phyloP scores from a whole-genome alignment of 495 filamentous ascomycete species.

The Durotheca rogersii region DNA sequence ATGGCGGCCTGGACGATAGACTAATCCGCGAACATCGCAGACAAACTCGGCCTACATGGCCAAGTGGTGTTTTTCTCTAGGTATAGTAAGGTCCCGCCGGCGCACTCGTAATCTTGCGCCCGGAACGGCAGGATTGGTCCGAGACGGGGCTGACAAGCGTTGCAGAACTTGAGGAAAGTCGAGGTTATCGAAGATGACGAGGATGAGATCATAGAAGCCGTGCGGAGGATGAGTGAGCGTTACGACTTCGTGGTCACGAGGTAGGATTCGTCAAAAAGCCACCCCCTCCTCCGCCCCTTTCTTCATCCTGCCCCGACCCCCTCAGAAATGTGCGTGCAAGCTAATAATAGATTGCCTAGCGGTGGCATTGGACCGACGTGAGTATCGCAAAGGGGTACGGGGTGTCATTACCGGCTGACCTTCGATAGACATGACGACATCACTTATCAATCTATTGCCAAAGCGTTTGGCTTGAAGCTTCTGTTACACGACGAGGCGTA shows the following conservation, averaged over 20 bases:
- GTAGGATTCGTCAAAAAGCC: slow-evolving; percentile 22
- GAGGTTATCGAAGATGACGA: slow-evolving; percentile 95
- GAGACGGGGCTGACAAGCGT: background rate
- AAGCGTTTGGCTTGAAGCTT: slow-evolving; percentile 77
- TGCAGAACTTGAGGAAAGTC: slow-evolving; percentile 72
- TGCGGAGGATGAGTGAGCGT: slow-evolving; percentile 75
- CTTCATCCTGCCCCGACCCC: too few species aligned
- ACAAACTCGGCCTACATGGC: slow-evolving; percentile 92
- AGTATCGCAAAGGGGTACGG: slow-evolving; percentile 13
- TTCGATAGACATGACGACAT: slow-evolving; percentile 87
- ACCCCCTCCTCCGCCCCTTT: background rate
- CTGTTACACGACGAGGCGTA: slow-evolving; percentile 73
- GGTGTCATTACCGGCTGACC: slow-evolving; percentile 19
- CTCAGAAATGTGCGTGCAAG: too few species aligned
- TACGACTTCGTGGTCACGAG: slow-evolving; percentile 94
- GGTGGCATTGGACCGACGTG: slow-evolving; percentile 96
- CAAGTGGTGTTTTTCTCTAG: slow-evolving; percentile 88
- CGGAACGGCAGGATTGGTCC: too few species aligned
- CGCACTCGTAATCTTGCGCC: too few species aligned
- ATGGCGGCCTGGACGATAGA: background rate
- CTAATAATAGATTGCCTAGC: too few species aligned
- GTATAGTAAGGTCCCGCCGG: slow-evolving; percentile 62
- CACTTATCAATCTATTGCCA: slow-evolving; percentile 90
- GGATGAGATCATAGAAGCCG: slow-evolving; percentile 83
- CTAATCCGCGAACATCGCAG: slow-evolving; percentile 42